Conservation (phyloP, 129 eudicot genomes). For the Tanacetum coccineum region DNA sequence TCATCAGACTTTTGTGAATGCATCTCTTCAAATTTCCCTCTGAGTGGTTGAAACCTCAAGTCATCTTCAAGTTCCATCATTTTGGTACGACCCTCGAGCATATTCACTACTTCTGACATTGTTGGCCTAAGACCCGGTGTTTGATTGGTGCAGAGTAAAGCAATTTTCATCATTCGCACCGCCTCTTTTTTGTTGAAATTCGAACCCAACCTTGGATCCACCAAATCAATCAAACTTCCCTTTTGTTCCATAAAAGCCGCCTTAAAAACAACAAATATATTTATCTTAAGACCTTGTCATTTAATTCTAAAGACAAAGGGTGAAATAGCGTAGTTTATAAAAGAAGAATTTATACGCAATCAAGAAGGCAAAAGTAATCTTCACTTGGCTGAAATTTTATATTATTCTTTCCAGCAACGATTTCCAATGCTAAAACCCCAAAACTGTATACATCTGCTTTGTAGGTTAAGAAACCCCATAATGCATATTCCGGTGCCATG, state of each 20-base stretch:
- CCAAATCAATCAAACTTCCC: conserved; percentile 36
- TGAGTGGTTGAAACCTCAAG: conserved; percentile 28
- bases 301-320: too few species aligned
- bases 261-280: conserved; percentile 21
- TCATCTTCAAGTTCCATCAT: conserved; percentile 33
- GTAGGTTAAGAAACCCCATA: conserved; percentile 55
- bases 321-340: conserved; percentile 13
- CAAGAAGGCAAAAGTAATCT: conserved; percentile 53
- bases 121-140: conserved; percentile 59
- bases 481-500: conserved; percentile 34
- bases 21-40: conserved; percentile 20
- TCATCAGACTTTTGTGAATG: too few species aligned
- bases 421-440: conserved; percentile 58
- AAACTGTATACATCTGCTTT: conserved; percentile 72
- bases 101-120: conserved; percentile 34
- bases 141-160: conserved; percentile 51
- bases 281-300: too few species aligned
- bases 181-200: conserved; percentile 40
- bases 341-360: conserved; percentile 55
- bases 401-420: conserved; percentile 58
- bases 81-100: conserved; percentile 41
- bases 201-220: conserved; percentile 52
- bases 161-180: conserved; percentile 41
- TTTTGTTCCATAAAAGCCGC: conserved; percentile 41
- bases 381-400: conserved; percentile 37